phyloP scores from a whole-genome alignment of 331 rosid species.

The Stylosanthes scabra region DNA sequence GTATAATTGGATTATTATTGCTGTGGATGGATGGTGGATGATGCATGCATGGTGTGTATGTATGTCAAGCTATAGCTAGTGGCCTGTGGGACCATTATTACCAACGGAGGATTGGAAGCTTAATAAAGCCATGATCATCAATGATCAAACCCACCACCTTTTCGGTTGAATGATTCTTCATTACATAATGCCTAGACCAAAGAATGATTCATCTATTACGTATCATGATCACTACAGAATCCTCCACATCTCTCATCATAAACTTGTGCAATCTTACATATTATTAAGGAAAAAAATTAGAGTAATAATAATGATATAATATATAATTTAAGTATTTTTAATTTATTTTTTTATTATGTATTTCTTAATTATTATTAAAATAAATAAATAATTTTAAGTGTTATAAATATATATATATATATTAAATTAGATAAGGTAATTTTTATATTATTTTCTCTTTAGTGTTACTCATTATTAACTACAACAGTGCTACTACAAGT shows the following conservation, averaged over 20 bases:
- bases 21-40: conserved; percentile 51
- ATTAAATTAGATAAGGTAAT: too few species aligned
- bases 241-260: conserved; percentile 33
- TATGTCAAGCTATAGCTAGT: conserved; percentile 23
- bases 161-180: conserved; percentile 56
- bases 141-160: conserved; percentile 18
- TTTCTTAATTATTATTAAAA: too few species aligned
- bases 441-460: too few species aligned
- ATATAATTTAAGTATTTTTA: too few species aligned
- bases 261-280: not conserved
- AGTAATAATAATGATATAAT: too few species aligned
- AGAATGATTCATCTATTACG: conserved; percentile 37
- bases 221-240: conserved; percentile 14
- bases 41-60: conserved; percentile 35
- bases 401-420: too few species aligned
- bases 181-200: conserved; percentile 45
- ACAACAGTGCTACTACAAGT: too few species aligned
- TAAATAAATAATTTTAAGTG: too few species aligned
- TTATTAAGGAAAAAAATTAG: too few species aligned
- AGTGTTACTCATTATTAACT: too few species aligned
- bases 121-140: conserved; percentile 28
- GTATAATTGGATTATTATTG: conserved; percentile 37
- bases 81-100: conserved; percentile 47
- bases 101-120: conserved; percentile 26
- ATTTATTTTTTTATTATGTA: too few species aligned